Base-by-base conservation (phyloP, 805 yeast genomes). In the Lachancea quebecensis region DNA sequence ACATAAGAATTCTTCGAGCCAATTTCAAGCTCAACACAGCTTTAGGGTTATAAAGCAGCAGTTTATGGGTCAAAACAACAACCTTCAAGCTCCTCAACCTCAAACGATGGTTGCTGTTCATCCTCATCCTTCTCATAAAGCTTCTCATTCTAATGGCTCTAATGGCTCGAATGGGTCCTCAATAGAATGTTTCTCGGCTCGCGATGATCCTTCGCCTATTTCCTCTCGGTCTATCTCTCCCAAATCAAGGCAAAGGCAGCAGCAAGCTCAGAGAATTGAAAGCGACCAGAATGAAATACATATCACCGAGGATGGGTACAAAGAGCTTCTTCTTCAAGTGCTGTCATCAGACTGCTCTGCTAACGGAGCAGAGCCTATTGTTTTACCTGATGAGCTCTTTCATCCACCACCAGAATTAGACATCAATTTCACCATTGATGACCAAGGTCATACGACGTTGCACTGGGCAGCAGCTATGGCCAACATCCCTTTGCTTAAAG, bases 381-480 rank as follows among this genome's bases (percentile, higher is more conserved):
- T 44, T n/a, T 64, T 69, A 32, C 55, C 59, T 34, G 55, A 52
- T 51, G 68, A 74, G 42, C 58, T 81, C 25, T 60, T 70, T 28
- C 65, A 70, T 42, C 84, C 85, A 5, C 90, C 91, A 1, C 66
- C 69, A 32, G 77, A 78, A 54, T 78, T 82, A 47, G 75, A 81
- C 53, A 75, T 83, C 42, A 78, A 82, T 58, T 82, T 75, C 48
- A 73, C 82, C 2, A 79, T 85, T 16, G 95, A 85, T 56, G 79
- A 79, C 48, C 93, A 85, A 52, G 91, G 91, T 0, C 89, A 85
- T 57, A 81, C 90, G 0, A 78, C 89, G 1, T 69, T 85, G 44
- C 95, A 85, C 60, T 85, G 95, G 95, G 93, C 95, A 0, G 74
- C 87, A 28, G 82, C 93, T 0, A 75, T 85, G 79, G 91, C 86